Percentiles rank a stretch among this genome's conserved stretches.
phyloP scores from a whole-genome alignment of 257 asterid species.

The Nicotiana tabacum region DNA sequence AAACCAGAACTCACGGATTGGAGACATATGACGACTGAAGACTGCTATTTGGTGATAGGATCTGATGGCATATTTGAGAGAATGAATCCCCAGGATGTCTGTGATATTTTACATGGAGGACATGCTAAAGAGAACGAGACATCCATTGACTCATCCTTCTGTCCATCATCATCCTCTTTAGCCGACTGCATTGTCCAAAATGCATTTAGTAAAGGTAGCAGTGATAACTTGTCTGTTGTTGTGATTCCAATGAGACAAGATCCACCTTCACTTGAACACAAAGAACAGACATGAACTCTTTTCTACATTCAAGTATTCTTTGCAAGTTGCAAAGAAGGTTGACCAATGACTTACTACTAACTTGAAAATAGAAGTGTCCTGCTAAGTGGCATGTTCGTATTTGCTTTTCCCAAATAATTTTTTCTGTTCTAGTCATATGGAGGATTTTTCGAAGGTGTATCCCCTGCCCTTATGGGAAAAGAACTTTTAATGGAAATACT shows the following conservation, averaged over 20 bases:
- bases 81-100: conserved; percentile 44
- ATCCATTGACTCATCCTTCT: conserved; percentile 9
- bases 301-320: not conserved
- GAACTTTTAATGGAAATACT: no score
- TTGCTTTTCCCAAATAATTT: no score
- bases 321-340: not conserved
- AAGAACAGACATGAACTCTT: not conserved
- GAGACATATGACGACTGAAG: conserved; percentile 34
- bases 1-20: conserved; percentile 58
- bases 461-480: no score
- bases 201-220: conserved; percentile 57
- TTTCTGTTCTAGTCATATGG: no score
- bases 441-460: no score
- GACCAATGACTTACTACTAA: not conserved
- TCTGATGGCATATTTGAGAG: conserved; percentile 75
- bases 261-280: not conserved
- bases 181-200: conserved; percentile 36
- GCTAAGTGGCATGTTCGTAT: no score
- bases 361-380: not conserved
- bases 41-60: conserved; percentile 50
- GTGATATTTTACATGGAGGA: conserved; percentile 28
- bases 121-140: conserved; percentile 4
- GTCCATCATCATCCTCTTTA: conserved; percentile 31
- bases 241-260: conserved; percentile 24
- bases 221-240: conserved; percentile 63